Evolutionary conservation across 2,329 filamentous ascomycete genomes (phyloP).

Genomic region (Pseudofabraea citricarpa): DNA sequence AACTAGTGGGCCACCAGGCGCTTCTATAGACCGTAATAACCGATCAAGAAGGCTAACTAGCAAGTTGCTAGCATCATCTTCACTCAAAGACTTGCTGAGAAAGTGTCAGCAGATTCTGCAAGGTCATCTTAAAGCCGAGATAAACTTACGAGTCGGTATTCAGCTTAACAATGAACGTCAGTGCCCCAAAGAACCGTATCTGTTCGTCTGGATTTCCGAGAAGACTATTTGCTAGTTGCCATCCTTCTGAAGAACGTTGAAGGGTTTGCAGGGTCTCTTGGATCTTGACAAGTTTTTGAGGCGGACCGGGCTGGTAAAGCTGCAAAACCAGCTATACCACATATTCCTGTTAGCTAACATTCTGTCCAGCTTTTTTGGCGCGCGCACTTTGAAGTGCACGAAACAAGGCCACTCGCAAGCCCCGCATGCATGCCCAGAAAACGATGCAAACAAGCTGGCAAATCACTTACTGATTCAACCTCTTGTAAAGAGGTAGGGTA

Average conservation of each 20-base stretch:
- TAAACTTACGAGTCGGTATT: constrained; percentile 73
- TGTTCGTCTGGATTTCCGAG: constrained; percentile 65
- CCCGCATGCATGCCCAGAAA: too few relatives aligned
- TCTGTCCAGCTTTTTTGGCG: neutral
- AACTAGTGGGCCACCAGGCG: constrained; percentile 54
- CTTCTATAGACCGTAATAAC: constrained; percentile 50
- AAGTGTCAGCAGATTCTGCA: constrained; percentile 8
- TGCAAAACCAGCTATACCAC: constrained; percentile 38
- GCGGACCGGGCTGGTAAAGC: constrained; percentile 41
- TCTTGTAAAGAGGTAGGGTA: constrained; percentile 25
- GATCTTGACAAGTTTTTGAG: constrained; percentile 40
- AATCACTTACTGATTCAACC: constrained; percentile 23
- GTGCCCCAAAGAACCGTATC: constrained; percentile 84
- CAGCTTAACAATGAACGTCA: constrained; percentile 91
- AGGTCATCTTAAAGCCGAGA: neutral
- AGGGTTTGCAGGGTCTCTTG: constrained; percentile 75
- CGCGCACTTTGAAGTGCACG: too few relatives aligned
- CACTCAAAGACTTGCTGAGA: constrained; percentile 43
- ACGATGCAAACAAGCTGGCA: neutral
- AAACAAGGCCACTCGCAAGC: too few relatives aligned
- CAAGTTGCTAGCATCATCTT: constrained; percentile 53
- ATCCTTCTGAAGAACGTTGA: constrained; percentile 76
- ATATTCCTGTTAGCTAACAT: neutral
- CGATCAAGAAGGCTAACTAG: constrained; percentile 57
- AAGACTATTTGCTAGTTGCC: constrained; percentile 77